Conservation (phyloP, 306 rosid genomes). For the Sicyos baderoa region DNA sequence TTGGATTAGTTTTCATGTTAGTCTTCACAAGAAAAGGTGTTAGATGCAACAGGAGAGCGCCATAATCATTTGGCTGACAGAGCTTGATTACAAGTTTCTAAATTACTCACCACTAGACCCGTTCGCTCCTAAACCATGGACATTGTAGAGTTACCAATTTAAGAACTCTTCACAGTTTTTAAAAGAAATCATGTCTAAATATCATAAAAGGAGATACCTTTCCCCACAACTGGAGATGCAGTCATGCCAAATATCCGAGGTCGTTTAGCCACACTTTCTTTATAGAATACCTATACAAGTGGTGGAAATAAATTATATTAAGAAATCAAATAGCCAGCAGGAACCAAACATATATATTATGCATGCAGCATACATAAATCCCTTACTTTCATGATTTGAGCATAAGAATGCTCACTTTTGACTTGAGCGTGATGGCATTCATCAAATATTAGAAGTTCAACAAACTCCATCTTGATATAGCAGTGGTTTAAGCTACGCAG, state of each 20-base stretch:
- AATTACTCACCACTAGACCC: too few species aligned
- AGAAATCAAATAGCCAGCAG: conserved; percentile 17
- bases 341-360: neutral
- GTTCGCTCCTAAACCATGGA: too few species aligned
- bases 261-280: conserved; percentile 31
- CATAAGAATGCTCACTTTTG: conserved; percentile 77
- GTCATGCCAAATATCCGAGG: conserved; percentile 99
- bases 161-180: neutral
- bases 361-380: conserved; percentile 19
- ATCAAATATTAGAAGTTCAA: conserved; percentile 79
- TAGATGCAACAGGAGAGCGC: too few species aligned
- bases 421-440: conserved; percentile 98
- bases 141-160: neutral
- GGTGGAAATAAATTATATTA: conserved; percentile 21
- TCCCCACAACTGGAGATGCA: conserved; percentile 95
- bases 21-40: neutral
- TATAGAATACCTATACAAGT: conserved; percentile 48
- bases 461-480: conserved; percentile 68
- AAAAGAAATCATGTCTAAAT: neutral
- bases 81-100: too few species aligned
- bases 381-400: conserved; percentile 78
- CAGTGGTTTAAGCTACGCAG: conserved; percentile 60
- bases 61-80: too few species aligned
- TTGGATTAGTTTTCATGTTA: too few species aligned
- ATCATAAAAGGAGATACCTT: conserved; percentile 37